phyloP scores from a whole-genome alignment of 2,329 filamentous ascomycete species.

The Ramularia endophylla region DNA sequence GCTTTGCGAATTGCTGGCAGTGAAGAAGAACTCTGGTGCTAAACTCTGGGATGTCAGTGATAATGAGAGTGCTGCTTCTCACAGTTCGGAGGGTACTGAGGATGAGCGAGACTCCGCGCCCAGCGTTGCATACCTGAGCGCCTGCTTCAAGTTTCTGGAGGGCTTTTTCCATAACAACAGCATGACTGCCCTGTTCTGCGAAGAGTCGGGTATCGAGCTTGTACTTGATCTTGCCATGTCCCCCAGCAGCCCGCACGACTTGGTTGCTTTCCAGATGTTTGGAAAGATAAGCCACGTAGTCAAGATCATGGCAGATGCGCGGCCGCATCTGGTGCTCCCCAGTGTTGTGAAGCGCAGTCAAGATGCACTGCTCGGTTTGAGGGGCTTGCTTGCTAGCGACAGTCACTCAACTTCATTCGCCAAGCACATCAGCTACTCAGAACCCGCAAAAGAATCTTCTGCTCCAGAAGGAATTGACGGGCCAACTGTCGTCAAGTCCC shows the following conservation, averaged over 20 bases:
- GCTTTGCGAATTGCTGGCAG: constrained; percentile 65
- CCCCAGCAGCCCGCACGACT: constrained; percentile 70
- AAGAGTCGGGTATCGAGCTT: constrained; percentile 72
- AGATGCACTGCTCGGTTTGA: constrained; percentile 59
- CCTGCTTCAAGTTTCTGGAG: constrained; percentile 68
- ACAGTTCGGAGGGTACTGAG: constrained; percentile 21
- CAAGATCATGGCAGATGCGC: constrained; percentile 71
- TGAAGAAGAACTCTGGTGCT: constrained; percentile 64
- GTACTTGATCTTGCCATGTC: constrained; percentile 79
- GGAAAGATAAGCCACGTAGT: constrained; percentile 68
- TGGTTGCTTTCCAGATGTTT: constrained; percentile 61
- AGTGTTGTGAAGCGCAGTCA: constrained; percentile 72
- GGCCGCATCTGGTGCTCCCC: constrained; percentile 73
- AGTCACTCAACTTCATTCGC: constrained; percentile 17
- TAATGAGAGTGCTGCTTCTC: constrained; percentile 28
- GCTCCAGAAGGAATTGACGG: constrained; percentile 45
- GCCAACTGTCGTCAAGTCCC: constrained; percentile 70
- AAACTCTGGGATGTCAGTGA: constrained; percentile 57
- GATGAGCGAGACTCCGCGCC: constrained; percentile 28
- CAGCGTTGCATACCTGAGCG: constrained; percentile 57
- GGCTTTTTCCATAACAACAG: constrained; percentile 70
- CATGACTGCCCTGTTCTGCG: constrained; percentile 68
- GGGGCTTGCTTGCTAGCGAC: constrained; percentile 52
- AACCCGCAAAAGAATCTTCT: constrained; percentile 26
- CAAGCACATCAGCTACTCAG: constrained; percentile 15